Evolutionary conservation across 495 filamentous ascomycete species (phyloP).

Genomic region (Talaromyces proteolyticus): DNA sequence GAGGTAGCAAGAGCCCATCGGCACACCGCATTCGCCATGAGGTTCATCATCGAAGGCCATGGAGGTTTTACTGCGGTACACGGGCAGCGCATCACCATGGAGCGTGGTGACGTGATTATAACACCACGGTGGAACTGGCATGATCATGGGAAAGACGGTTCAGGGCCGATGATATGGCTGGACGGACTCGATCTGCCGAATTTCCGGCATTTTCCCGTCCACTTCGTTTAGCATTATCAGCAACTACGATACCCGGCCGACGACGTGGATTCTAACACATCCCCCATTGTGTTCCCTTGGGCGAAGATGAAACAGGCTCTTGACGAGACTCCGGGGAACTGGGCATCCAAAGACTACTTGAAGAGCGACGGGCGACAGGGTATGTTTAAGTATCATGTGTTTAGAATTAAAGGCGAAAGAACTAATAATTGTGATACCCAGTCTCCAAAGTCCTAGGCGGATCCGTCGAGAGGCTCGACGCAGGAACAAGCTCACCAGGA

Average conservation of each 20-base stretch:
- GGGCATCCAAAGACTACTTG: conserved; percentile 23
- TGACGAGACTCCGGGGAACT: conserved; percentile 16
- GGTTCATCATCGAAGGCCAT: conserved; percentile 43
- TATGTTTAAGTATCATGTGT: conserved; percentile 7
- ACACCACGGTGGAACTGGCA: conserved; percentile 47
- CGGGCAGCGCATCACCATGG: conserved; percentile 38
- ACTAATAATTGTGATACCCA: background rate
- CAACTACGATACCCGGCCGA: too few relatives aligned
- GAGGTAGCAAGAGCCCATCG: conserved; percentile 43
- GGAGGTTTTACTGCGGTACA: conserved; percentile 45
- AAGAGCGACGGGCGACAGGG: conserved; percentile 26
- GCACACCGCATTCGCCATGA: conserved; percentile 45
- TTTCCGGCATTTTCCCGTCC: conserved; percentile 40
- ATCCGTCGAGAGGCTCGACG: conserved; percentile 28
- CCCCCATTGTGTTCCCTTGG: conserved; percentile 38
- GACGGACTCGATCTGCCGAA: conserved; percentile 41
- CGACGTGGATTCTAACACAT: conserved; percentile 25
- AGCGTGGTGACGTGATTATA: conserved; percentile 42
- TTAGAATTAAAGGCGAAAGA: too few relatives aligned
- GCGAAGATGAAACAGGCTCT: conserved; percentile 24
- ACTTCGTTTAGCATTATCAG: conserved; percentile 45
- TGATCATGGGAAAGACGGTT: conserved; percentile 44
- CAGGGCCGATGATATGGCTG: conserved; percentile 46
- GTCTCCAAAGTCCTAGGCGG: conserved; percentile 23
- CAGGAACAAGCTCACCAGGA: conserved; percentile 15